Base-by-base conservation (phyloP, 2,329 filamentous ascomycete genomes). In the Aulographum hederae region DNA sequence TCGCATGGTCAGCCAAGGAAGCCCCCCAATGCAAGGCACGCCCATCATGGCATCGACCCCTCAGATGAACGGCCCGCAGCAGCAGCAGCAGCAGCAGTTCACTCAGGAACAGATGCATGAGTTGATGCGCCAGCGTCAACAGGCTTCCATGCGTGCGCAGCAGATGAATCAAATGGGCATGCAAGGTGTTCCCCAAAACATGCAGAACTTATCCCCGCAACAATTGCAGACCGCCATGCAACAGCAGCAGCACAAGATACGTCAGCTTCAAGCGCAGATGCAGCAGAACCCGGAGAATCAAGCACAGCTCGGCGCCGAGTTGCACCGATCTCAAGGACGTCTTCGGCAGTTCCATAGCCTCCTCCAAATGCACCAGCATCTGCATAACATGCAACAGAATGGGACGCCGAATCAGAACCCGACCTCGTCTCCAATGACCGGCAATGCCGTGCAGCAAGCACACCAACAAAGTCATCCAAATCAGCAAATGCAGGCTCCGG, bases 181-280 rank as follows among this genome's bases (percentile, higher is more conserved):
- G 6, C 6, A 28, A 6, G 26, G 26, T 6, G 13, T 30, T 30
- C 18, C 33, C 27, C n/a, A 6, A 19, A 36, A 34, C 30, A 43
- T 46, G 42, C n/a, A 6, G 23, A 36, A 34, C 30, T 42, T 46
- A 41, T 47, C 43, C 18, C 46, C 46, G 34, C 45, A 47, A 19
- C 43, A 52, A 18, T 49, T 52, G 32, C 38, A 43, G 34, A 38
- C 43, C 16, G n/a, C n/a, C n/a, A 33, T 36, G 13, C 37, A 40
- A 15, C 37, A 38, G 30, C 46, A 51, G 26, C 47, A 51, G 29
- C 50, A 53, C 31, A 39, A 47, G 13, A 38, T 51, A 43, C 47
- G 42, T 3, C 48, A 50, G 32, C 47, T 47, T 26, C 34, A 39
- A 27, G 35, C 45, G 41, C 27, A 41, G 17, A 43, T 42, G 43